phyloP scores from a whole-genome alignment of 2,329 filamentous ascomycete species.

The Pestalotiopsis sp. region DNA sequence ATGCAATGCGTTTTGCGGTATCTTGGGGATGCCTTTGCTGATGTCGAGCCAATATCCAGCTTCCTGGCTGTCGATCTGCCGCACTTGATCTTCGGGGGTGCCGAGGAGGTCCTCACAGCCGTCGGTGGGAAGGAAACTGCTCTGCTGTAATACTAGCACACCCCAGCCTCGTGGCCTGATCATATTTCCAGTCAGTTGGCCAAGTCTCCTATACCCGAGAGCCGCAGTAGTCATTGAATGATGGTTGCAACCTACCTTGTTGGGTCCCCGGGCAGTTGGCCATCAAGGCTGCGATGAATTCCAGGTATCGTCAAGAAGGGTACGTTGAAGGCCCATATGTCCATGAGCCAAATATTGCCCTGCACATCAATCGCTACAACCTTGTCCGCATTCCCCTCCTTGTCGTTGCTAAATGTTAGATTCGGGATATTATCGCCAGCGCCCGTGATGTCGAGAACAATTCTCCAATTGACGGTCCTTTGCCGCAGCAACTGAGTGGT shows the following conservation, averaged over 20 bases:
- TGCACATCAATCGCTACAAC: conserved; percentile 55
- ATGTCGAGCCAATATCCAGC: conserved; percentile 31
- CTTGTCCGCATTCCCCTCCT: conserved; percentile 50
- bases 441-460: conserved; percentile 45
- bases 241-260: conserved; percentile 28
- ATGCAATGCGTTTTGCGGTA: conserved; percentile 26
- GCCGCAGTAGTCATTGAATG: conserved; percentile 20
- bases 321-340: conserved; percentile 50
- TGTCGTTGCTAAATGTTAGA: conserved; percentile 52
- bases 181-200: background rate
- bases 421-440: conserved; percentile 54
- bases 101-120: conserved; percentile 34
- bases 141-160: conserved; percentile 47
- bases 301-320: conserved; percentile 20
- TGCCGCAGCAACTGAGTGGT: conserved; percentile 30
- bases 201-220: conserved; percentile 17
- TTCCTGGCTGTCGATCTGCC: conserved; percentile 17
- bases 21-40: conserved; percentile 20
- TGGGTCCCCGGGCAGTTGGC: background rate
- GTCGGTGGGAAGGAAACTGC: conserved; percentile 41
- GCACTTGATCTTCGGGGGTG: conserved; percentile 25
- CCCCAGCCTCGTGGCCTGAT: conserved; percentile 48
- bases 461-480: conserved; percentile 52
- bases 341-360: conserved; percentile 51
- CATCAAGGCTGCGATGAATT: conserved; percentile 17